Percentiles rank a stretch among this genome's conserved stretches.
phyloP scores from a whole-genome alignment of 768 basidiomycete genomes.

The Russula vinacea region DNA sequence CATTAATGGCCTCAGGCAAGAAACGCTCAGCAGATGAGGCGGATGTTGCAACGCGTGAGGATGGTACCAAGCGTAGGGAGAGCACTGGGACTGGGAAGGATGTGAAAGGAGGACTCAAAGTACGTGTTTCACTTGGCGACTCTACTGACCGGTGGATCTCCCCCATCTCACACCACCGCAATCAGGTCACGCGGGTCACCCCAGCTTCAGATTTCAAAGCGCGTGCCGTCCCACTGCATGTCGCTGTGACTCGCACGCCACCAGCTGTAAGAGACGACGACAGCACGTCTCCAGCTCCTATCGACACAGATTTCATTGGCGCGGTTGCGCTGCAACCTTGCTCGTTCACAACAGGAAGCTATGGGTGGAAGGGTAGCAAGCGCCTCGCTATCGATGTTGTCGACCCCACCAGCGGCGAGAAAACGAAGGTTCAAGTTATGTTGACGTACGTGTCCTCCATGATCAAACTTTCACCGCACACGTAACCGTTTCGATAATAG shows the following conservation, averaged over 20 bases:
- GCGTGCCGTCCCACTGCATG: conserved; percentile 66
- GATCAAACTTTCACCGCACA: neutral
- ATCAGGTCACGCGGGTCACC: neutral
- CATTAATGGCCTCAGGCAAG: neutral
- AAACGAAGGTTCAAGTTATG: conserved; percentile 68
- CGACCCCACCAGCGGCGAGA: conserved; percentile 46
- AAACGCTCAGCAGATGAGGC: conserved; percentile 25
- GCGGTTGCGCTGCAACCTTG: conserved; percentile 53
- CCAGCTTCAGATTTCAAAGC: conserved; percentile 51
- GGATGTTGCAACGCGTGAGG: conserved; percentile 9
- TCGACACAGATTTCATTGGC: conserved; percentile 62
- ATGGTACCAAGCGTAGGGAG: conserved; percentile 8
- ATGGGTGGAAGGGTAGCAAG: conserved; percentile 81
- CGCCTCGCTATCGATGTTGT: conserved; percentile 63
- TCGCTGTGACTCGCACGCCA: conserved; percentile 64
- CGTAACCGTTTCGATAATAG: conserved; percentile 38
- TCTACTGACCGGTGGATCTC: neutral
- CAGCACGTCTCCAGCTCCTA: conserved; percentile 37
- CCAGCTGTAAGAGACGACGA: conserved; percentile 43
- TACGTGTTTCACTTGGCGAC: neutral
- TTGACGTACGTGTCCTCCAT: conserved; percentile 54
- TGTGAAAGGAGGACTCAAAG: conserved; percentile 21
- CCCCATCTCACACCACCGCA: neutral
- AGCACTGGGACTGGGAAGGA: conserved; percentile 9
- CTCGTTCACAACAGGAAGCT: conserved; percentile 70